Base-by-base conservation (phyloP, 108 stramenopile genomes). In the Fragilaria crotonensis region DNA sequence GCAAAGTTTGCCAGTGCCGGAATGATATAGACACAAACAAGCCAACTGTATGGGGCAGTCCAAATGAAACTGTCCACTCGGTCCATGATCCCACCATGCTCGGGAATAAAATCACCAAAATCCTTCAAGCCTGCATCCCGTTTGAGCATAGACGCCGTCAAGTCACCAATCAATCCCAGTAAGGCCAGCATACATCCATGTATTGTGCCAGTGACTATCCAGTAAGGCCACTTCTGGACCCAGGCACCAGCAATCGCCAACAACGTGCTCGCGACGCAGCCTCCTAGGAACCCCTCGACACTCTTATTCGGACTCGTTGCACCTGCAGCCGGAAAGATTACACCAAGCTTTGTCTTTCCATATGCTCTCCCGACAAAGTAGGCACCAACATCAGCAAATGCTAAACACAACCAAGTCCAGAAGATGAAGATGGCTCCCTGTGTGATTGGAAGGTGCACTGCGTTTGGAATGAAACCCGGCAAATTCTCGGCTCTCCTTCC, bases 11-110 rank as follows among this genome's bases (percentile, higher is more conserved):
- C 84, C 53, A 85, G 30, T 33, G 66, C 68, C 3, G 91, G 91
- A 27, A 93, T 79, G 44, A 87, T 57, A 52, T 77, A 85, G 17
- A 57, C 68, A 64, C 81, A 83, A 31, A 93, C 75, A 32, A 89
- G 51, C 76, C 77, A 93, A 21, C 81, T 73, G 62, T 90, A 93
- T 5, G 95, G 95, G 19, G 94, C 97, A 14, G 90, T 90, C 82
- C 95, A 96, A 14, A 98, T 82, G 70, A 90, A 96, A 60, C 90
- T 93, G 60, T 98, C 97, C 19, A 96, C 87, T 21, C 97, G 83
- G 56, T 98, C 97, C 63, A 98, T 70, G 21, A 96, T 82, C 9
- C 97, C 97, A 20, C 97, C 97, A 59, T 98, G 97, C 73, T 96
- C 97, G 0, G 97, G 97, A 54, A 98, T 86, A 31, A 98, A 57